phyloP scores from a whole-genome alignment of 768 basidiomycete species.

The Agrocybe praecox region DNA sequence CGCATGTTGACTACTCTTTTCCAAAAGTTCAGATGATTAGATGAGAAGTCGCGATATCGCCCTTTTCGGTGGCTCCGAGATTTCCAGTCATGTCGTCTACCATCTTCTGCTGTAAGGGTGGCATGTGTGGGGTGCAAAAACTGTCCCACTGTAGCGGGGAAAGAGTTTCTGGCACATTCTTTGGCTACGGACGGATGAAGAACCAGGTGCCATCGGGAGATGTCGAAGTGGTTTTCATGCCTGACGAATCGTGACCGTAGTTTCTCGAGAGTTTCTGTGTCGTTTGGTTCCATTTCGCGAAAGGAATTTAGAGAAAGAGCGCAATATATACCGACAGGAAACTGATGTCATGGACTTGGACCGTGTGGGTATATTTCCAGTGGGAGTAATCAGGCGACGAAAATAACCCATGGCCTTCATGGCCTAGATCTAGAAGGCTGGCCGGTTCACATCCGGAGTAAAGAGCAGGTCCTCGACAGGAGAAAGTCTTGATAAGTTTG shows the following conservation, averaged over 20 bases:
- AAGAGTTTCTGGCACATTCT: conserved; percentile 26
- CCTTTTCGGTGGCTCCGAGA: conserved; percentile 9
- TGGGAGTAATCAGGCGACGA: no score
- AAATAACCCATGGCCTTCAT: no score
- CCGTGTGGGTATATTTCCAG: neutral
- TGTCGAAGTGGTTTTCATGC: conserved; percentile 14
- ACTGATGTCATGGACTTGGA: neutral
- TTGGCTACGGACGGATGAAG: conserved; percentile 30
- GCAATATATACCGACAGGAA: neutral
- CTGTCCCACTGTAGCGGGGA: conserved; percentile 23
- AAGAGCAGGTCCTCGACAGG: no score
- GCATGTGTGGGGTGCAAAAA: conserved; percentile 40
- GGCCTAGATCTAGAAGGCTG: no score
- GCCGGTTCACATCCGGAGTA: no score
- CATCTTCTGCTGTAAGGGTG: conserved; percentile 18
- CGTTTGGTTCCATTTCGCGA: neutral
- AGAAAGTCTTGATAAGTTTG: no score
- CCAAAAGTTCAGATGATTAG: conserved; percentile 6
- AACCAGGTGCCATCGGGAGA: conserved; percentile 29
- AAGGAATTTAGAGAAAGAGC: neutral
- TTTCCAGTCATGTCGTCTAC: neutral
- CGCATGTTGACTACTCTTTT: conserved; percentile 27
- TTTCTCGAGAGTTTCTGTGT: conserved; percentile 4
- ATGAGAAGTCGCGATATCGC: conserved; percentile 2
- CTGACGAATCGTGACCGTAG: conserved; percentile 7